Evolutionary conservation across 2,329 filamentous ascomycete species (phyloP).

Genomic region (Rutstroemia sp.): DNA sequence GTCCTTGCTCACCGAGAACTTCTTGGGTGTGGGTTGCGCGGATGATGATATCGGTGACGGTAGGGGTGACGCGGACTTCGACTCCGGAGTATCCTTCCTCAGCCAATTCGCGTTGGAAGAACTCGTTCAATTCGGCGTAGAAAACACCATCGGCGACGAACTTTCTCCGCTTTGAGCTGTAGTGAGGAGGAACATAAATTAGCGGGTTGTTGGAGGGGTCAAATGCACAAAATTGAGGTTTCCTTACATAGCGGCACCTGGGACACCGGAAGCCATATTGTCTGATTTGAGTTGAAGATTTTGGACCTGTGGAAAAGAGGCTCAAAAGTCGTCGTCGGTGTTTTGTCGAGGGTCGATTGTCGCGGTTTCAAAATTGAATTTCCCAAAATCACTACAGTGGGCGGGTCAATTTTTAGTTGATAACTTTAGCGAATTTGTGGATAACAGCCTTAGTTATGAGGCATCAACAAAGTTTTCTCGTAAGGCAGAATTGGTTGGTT

Average conservation of each 20-base stretch:
- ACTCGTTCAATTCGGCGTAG: slow-evolving; percentile 99
- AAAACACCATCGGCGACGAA: slow-evolving; percentile 98
- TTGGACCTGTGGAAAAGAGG: slow-evolving; percentile 23
- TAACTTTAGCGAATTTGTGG: slow-evolving; percentile 1
- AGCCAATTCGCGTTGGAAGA: slow-evolving; percentile 99
- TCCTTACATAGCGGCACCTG: slow-evolving; percentile 32
- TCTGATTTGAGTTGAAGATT: slow-evolving; percentile 19
- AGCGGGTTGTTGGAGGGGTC: background rate
- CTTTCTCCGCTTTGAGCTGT: slow-evolving; percentile 86
- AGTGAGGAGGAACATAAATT: slow-evolving; percentile 5
- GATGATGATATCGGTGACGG: slow-evolving; percentile 91
- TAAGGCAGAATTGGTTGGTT: background rate
- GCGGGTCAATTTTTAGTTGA: slow-evolving; percentile 1
- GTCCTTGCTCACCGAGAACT: slow-evolving; percentile 98
- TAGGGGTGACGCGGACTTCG: slow-evolving; percentile 99
- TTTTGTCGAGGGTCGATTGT: slow-evolving; percentile 10
- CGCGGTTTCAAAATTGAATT: slow-evolving; percentile 6
- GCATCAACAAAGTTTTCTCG: background rate
- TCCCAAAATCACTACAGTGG: slow-evolving; percentile 6
- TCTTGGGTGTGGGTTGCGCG: slow-evolving; percentile 99
- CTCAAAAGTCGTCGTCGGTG: slow-evolving; percentile 24
- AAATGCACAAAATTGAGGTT: background rate
- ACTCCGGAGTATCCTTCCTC: slow-evolving; percentile 99
- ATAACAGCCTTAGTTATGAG: background rate
- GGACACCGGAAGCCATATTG: slow-evolving; percentile 33